Evolutionary conservation across 228 moss, liverwort and hornwort genomes (phyloP).

Genomic region (Sphagnum magellanicum): DNA sequence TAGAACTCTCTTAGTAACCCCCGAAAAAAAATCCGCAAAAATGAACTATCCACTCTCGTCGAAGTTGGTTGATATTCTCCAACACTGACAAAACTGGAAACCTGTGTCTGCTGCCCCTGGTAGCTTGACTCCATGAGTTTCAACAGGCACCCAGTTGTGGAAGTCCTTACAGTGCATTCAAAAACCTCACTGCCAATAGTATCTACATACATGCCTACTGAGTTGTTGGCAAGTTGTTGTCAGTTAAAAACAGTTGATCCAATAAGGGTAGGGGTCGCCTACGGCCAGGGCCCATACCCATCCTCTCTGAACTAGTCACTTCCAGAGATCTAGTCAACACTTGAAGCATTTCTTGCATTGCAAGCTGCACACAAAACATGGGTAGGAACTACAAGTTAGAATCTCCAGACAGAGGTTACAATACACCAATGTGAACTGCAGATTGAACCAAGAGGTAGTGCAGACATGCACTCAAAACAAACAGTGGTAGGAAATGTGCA

Average conservation of each 20-base stretch:
- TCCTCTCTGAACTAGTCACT: conserved; percentile 34
- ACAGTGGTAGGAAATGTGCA: not conserved
- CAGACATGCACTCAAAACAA: not conserved
- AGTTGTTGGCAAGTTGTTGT: conserved; percentile 13
- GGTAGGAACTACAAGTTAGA: not conserved
- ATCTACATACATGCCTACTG: conserved; percentile 10
- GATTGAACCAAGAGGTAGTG: not conserved
- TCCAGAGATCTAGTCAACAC: conserved; percentile 41
- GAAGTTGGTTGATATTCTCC: no score
- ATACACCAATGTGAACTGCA: not conserved
- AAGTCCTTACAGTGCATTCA: no score
- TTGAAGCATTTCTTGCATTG: conserved; percentile 78
- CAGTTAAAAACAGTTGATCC: conserved; percentile 60
- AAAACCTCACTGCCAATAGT: no score
- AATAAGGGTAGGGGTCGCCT: conserved; percentile 58
- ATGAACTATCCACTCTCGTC: no score
- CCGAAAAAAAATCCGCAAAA: no score
- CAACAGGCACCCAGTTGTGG: no score
- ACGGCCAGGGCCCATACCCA: conserved; percentile 57
- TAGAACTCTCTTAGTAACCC: no score
- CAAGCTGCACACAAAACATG: conserved; percentile 32
- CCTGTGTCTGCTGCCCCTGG: no score
- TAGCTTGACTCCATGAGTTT: no score
- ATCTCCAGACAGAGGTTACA: not conserved
- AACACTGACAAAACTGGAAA: no score